A percentile compares a stretch with the other conserved stretches of the same genome.
phyloP scores from a whole-genome alignment of 2,329 filamentous ascomycete genomes.

The Colletotrichum falcatum region DNA sequence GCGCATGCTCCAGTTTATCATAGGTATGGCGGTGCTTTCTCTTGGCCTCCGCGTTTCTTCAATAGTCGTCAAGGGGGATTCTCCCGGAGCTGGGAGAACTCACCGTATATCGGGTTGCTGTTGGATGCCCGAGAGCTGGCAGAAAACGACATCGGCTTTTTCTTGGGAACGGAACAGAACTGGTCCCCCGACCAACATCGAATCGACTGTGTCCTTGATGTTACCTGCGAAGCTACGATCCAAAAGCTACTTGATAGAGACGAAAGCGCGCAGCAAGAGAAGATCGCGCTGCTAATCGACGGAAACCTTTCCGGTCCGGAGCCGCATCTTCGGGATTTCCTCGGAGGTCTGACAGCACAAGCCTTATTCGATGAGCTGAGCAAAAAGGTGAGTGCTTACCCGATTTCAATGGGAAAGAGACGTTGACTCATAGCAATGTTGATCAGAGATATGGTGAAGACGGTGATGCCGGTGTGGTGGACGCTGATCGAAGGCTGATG shows the following conservation, averaged over 20 bases:
- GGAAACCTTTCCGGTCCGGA: neutral
- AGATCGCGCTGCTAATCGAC: conserved; percentile 8
- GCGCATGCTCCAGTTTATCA: neutral
- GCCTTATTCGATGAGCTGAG: neutral
- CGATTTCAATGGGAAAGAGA: rapidly evolving
- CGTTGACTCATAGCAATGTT: neutral
- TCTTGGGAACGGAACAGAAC: neutral
- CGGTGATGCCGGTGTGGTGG: neutral
- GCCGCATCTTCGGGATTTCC: neutral
- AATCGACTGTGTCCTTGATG: neutral
- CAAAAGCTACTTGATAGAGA: neutral
- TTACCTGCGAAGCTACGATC: neutral
- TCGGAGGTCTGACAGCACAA: neutral
- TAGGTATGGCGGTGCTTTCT: neutral
- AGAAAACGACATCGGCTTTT: neutral
- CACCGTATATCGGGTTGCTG: neutral
- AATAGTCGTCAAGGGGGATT: neutral
- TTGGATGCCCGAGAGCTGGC: neutral
- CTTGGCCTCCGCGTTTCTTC: conserved; percentile 12
- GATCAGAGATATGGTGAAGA: neutral
- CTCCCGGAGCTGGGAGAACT: neutral
- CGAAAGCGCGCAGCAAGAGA: rapidly evolving
- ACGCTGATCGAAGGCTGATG: conserved; percentile 9
- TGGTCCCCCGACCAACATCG: neutral
- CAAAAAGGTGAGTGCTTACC: neutral